Percentiles rank a stretch among this genome's conserved stretches.
Conservation (phyloP, 2,329 filamentous ascomycete species). For the Leptographium lundbergii region DNA sequence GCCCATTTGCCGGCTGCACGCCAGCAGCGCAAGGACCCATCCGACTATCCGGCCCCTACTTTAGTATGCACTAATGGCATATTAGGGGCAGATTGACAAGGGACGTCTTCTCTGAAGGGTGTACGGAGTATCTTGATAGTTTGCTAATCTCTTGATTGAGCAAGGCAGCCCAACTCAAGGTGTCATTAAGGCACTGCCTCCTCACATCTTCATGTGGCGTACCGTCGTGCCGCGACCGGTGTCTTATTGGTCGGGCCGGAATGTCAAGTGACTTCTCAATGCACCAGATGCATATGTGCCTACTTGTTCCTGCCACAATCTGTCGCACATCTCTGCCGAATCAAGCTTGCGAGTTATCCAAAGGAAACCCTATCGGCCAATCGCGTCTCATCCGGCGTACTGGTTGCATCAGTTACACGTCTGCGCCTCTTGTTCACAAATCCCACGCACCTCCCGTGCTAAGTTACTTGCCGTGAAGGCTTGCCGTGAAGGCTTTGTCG, state of each 20-base stretch:
- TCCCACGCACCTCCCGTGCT: background rate
- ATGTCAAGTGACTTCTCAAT: background rate
- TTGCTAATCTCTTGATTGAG: background rate
- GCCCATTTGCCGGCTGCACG: background rate
- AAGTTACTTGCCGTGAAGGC: too few relatives aligned
- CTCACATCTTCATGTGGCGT: background rate
- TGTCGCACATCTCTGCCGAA: background rate
- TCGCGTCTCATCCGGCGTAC: background rate
- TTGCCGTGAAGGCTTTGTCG: background rate
- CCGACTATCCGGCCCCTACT: background rate
- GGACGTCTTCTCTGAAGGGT: background rate
- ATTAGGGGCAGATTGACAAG: background rate
- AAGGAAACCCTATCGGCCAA: background rate
- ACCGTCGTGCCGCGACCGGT: background rate
- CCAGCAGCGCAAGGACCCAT: background rate
- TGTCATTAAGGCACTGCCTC: background rate
- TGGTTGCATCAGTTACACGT: background rate
- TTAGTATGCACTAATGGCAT: background rate
- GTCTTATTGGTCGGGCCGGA: background rate
- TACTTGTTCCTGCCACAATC: background rate
- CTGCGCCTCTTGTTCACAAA: background rate
- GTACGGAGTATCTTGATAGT: background rate
- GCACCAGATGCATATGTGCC: background rate
- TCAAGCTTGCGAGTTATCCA: too few relatives aligned
- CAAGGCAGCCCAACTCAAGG: background rate